Evolutionary conservation across 306 rosid species (phyloP).

Genomic region (Castanospermum australe): DNA sequence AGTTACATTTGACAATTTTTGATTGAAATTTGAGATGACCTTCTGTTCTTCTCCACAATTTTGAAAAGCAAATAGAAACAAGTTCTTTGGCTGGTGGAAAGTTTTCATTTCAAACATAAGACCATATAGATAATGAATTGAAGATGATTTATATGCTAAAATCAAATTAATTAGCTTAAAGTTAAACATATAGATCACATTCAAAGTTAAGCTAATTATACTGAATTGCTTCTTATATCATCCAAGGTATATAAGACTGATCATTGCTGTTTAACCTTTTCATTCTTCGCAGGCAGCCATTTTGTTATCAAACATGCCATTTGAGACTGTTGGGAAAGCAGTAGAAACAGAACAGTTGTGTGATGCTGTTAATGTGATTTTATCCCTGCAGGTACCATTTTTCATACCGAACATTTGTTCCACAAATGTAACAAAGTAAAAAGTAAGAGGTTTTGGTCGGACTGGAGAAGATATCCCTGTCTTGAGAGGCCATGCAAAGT

Average conservation of each 20-base stretch:
- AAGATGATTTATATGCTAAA: neutral
- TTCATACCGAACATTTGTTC: neutral
- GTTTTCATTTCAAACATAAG: neutral
- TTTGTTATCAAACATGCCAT: constrained; percentile 57
- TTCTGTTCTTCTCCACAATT: neutral
- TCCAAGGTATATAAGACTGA: neutral
- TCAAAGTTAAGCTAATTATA: neutral
- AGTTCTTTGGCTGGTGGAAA: neutral
- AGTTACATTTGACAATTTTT: neutral
- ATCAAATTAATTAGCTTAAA: neutral
- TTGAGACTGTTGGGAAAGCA: constrained; percentile 49
- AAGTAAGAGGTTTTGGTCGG: neutral
- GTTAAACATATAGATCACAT: neutral
- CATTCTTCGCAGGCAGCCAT: constrained; percentile 47
- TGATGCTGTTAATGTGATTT: constrained; percentile 58
- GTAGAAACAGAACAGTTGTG: constrained; percentile 34
- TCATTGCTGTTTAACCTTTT: neutral
- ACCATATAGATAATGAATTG: neutral
- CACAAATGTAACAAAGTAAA: neutral
- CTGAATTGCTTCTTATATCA: neutral
- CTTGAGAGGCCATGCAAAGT: neutral
- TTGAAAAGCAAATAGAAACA: neutral
- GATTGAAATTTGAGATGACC: neutral
- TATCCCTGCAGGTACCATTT: constrained; percentile 63
- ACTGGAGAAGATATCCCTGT: neutral